Evolutionary conservation across 768 basidiomycete species (phyloP), one percentile per base, ranked within the genome.

Genomic region (Podaxis rugospora): DNA sequence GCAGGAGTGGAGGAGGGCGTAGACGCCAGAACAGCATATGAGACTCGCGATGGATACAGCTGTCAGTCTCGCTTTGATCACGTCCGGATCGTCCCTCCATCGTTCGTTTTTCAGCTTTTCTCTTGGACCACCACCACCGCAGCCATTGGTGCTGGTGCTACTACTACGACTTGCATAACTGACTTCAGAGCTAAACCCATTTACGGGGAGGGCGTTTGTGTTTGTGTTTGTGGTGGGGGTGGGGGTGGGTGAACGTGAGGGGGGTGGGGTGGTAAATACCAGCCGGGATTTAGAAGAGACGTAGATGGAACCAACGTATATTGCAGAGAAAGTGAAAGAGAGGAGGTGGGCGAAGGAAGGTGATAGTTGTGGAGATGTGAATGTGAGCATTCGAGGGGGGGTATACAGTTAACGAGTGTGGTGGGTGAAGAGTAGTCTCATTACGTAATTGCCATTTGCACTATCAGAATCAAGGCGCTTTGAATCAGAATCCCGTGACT

Each of bases 251-350:
- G 42, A 18, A 18, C 6, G 42, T 44, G 42, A 18, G 42, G 14
- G 42, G 18, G 14, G 32, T 9, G 42, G 42, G n/a, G 42, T 44
- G 42, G 18, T 49, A 23, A 83, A 85, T 9, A 77, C 79, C 32
- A 88, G 76, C 46, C 90, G 80, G 10, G 85, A 78, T 64, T 81
- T 76, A 69, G 85, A 89, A 35, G 81, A 86, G 60, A 92, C 66
- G 73, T 96, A 96, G 40, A 96, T 78, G 5, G 89, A 90, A 11
- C 89, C 91, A 55, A 97, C 93, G 67, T 95, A 97, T 55, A 80
- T 79, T 21, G 75, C 62, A 1, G 84, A 85, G 67, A 93, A 85
- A 52, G 80, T 67, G 4, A 83, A 70, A 1, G 89, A 84, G 16
- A 89, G 72, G 1, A 77, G 50, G 65, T 90, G 86, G 1, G 68